Percentiles rank a stretch among this genome's conserved stretches.
Evolutionary conservation across 2,329 filamentous ascomycete genomes (phyloP).

Genomic region (Rhynchosporium secalis): DNA sequence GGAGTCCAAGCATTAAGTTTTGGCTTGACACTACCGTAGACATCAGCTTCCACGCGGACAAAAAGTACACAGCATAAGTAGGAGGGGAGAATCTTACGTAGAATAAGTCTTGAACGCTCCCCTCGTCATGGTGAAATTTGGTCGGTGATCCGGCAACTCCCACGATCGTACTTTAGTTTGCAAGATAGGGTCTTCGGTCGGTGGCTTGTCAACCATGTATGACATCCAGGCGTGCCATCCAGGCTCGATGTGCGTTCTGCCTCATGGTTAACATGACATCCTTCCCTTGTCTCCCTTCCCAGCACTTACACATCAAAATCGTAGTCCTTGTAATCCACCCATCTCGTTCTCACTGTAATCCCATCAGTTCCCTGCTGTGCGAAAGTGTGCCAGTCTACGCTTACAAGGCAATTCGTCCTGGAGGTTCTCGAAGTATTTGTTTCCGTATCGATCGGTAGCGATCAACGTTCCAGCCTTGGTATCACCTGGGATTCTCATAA

Average conservation of each 20-base stretch:
- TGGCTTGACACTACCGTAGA: conserved; percentile 48
- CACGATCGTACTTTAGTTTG: conserved; percentile 68
- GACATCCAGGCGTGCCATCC: conserved; percentile 99
- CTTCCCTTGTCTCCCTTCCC: conserved; percentile 10
- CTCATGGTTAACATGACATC: conserved; percentile 18
- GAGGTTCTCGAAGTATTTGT: conserved; percentile 96
- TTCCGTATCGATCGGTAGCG: conserved; percentile 85
- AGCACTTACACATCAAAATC: conserved; percentile 72
- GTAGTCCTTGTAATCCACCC: conserved; percentile 93
- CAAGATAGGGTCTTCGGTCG: conserved; percentile 72
- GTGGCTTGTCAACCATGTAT: conserved; percentile 87
- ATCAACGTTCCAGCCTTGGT: conserved; percentile 91
- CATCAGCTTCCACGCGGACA: not conserved
- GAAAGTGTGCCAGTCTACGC: conserved; percentile 37
- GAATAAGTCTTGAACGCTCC: conserved; percentile 90
- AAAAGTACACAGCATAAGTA: conserved; percentile 10
- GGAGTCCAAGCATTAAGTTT: conserved; percentile 58
- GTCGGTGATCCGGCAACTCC: conserved; percentile 70
- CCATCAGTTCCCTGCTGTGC: conserved; percentile 15
- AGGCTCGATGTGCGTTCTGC: conserved; percentile 80
- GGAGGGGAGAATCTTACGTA: conserved; percentile 67
- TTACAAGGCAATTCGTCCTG: conserved; percentile 85
- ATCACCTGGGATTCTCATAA: conserved; percentile 64
- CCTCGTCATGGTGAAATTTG: conserved; percentile 73
- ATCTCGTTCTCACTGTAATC: conserved; percentile 79